Evolutionary conservation across 2,329 filamentous ascomycete species (phyloP), one percentile per base, ranked within the genome.

Genomic region (Pyrenophora graminea): DNA sequence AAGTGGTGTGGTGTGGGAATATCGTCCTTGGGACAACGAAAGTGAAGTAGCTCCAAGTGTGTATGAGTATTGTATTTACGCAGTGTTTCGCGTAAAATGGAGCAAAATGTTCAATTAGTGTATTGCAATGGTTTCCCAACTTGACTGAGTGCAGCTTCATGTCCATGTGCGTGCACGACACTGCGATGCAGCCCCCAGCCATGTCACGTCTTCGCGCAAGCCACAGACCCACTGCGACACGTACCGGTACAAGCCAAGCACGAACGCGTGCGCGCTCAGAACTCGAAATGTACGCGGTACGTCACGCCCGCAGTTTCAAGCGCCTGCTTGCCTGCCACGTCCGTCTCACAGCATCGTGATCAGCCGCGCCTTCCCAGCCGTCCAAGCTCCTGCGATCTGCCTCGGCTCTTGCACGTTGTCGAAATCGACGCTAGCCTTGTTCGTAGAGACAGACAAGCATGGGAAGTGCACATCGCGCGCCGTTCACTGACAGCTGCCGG

Each of bases 21-120:
- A 42, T 51, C 42, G 36, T 34, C 39, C 50, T 49, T 43, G 34
- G 45, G 39, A 48, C 37, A 46, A 47, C 27, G 42, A 44, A 49
- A 50, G 38, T 38, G 58, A 43, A 41, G 39, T 34, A 25, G 31
- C 45, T 47, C 32, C 42, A 43, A 40, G 39, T 45, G 48, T 67
- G 65, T 64, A 66, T 51, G 59, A 67, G 54, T 67, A 67, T 59
- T 51, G 45, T 50, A 37, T 39, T 45, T 44, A 56, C 56, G 51
- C 51, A 40, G 42, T 51, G 42, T 48, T 54, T 44, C 48, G 53
- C 55, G 54, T 57, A 53, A 57, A 60, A 61, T 54, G 45, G 59
- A 65, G 61, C 58, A 54, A 38, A 55, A 55, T 50, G 37, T 50
- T 32, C 33, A 50, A 44, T 48, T 17, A 32, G 25, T 39, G 15